Evolutionary conservation across 2,329 filamentous ascomycete species (phyloP).

Genomic region (Colletotrichum limetticola): DNA sequence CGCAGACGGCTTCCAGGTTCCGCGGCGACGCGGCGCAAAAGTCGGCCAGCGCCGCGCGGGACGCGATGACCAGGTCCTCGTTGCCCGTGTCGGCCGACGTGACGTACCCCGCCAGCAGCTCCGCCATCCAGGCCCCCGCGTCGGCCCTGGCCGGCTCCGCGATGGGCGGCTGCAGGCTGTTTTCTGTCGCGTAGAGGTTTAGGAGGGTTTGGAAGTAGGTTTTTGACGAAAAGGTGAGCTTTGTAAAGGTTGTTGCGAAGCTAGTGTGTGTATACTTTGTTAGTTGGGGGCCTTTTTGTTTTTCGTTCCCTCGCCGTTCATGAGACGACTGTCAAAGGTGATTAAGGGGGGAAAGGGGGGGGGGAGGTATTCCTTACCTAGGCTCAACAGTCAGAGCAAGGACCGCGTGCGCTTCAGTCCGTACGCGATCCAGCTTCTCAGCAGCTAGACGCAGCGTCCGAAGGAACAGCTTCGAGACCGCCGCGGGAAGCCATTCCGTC

Average conservation of each 20-base stretch:
- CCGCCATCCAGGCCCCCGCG: constrained; percentile 54
- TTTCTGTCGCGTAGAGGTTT: constrained; percentile 49
- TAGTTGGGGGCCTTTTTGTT: background rate
- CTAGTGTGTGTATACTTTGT: constrained; percentile 43
- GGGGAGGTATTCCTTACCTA: constrained; percentile 50
- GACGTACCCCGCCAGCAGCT: constrained; percentile 73
- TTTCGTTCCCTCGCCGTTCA: background rate
- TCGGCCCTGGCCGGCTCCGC: constrained; percentile 46
- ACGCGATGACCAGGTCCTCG: constrained; percentile 77
- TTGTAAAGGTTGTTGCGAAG: constrained; percentile 46
- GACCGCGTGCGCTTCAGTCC: constrained; percentile 71
- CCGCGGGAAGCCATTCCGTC: constrained; percentile 40
- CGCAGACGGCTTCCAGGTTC: constrained; percentile 57
- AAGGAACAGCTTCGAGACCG: constrained; percentile 56
- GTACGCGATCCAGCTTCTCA: constrained; percentile 91
- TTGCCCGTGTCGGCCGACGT: constrained; percentile 83
- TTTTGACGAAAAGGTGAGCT: constrained; percentile 66
- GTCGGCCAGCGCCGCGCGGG: constrained; percentile 71
- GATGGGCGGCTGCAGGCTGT: constrained; percentile 50
- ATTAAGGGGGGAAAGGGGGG: no score
- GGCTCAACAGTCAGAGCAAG: constrained; percentile 57
- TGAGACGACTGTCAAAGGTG: background rate
- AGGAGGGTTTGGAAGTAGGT: constrained; percentile 69
- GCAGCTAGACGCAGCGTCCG: constrained; percentile 75
- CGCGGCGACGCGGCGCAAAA: constrained; percentile 57